Evolutionary conservation across 345 rosid species (phyloP).

Genomic region (Gossypium australe): DNA sequence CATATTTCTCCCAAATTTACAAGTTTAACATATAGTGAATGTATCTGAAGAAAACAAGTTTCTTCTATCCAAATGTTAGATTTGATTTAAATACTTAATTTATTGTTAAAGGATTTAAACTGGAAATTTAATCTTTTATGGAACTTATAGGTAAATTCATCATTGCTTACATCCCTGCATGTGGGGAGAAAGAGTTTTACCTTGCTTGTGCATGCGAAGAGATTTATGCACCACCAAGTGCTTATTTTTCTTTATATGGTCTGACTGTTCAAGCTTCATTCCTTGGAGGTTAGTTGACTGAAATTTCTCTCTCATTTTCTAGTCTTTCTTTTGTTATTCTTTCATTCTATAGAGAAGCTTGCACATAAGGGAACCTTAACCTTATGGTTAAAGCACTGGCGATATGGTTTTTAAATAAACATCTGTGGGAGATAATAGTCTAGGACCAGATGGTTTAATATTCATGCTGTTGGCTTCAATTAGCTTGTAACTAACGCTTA

Average conservation of each 20-base stretch:
- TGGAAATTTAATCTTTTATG: neutral
- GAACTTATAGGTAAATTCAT: constrained; percentile 68
- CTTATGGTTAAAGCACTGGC: neutral
- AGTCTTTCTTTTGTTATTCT: neutral
- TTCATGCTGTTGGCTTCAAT: neutral
- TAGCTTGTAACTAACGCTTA: neutral
- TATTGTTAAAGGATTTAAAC: neutral
- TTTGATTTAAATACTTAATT: neutral
- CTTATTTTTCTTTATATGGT: constrained; percentile 83
- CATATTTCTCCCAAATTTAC: neutral
- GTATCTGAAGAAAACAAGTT: neutral
- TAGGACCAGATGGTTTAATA: neutral
- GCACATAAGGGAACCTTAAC: neutral
- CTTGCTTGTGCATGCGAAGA: constrained; percentile 86
- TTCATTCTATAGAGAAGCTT: neutral
- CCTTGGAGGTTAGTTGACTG: constrained; percentile 57
- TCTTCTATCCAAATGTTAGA: neutral
- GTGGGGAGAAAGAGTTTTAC: constrained; percentile 83
- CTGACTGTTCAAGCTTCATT: constrained; percentile 86
- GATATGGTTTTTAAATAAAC: neutral
- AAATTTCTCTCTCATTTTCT: neutral
- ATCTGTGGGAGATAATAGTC: neutral
- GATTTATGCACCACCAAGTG: constrained; percentile 91
- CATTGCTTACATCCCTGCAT: constrained; percentile 63
- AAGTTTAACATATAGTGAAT: neutral